Evolutionary conservation across 441 rosid species (phyloP), one percentile per base, ranked within the genome.

Genomic region (Populus tomentosa): DNA sequence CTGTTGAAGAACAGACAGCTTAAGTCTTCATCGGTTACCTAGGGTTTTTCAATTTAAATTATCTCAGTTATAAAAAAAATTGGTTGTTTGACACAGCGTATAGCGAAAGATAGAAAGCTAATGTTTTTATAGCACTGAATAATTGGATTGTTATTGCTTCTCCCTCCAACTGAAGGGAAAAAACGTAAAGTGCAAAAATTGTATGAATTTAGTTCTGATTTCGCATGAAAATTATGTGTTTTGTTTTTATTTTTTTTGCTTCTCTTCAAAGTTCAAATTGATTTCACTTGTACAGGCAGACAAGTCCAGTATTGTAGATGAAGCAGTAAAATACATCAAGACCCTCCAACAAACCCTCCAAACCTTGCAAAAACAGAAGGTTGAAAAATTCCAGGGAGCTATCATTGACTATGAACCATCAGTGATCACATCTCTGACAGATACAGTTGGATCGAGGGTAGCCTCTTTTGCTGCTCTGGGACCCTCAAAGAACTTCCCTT

Each of bases 261-360:
- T 63, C 67, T 7, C 24, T 23, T 21, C 28, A n/a, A 63, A n/a
- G 26, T n/a, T 21, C 67, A 63, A 20, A 20, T 61, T 61, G 56
- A 46, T 13, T 46, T 14, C 56, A 23, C 14, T 21, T 79, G 10
- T 56, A 68, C 84, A 90, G 94, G 90, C 86, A 67, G 91, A 89
- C 86, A 90, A 90, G 75, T 87, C 94, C 64, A 82, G 86, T 63
- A 79, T 87, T 68, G 92, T 90, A 11, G 91, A 90, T 72, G 94
- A 89, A 82, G 94, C 92, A 67, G 81, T 88, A 7, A 89, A 77
- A 32, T 84, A 88, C 88, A 88, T 89, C 14, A 84, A 82, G 56
- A 78, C 67, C 67, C 87, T 90, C 11, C 80, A 90, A 26, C 77
- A 80, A 28, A 83, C 82, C 8, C 86, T 86, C 72, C 84, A 85